A percentile compares a stretch with the other conserved stretches of the same genome.
Conservation (phyloP, 805 yeast species). For the Tetrapisispora pingtungensis region DNA sequence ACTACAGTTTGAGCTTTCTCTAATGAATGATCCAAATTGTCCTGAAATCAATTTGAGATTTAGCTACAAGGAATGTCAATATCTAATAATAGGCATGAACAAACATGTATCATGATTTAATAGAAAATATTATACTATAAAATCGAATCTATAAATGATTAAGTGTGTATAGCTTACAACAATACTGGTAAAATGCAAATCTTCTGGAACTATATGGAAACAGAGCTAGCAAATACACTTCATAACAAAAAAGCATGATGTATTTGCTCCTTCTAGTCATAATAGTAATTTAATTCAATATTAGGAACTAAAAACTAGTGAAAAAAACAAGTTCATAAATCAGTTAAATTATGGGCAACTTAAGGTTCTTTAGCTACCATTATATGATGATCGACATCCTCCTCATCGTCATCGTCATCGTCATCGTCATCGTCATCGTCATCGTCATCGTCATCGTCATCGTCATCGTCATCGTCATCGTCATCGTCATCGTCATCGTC, state of each 20-base stretch:
- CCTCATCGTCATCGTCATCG: not conserved
- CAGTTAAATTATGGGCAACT: no score
- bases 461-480: conserved; percentile 29
- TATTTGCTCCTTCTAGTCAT: no score
- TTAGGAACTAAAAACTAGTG: no score
- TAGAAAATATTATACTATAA: not conserved
- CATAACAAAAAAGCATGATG: no score
- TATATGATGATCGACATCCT: not conserved
- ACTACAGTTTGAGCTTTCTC: no score
- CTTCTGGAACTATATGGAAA: no score
- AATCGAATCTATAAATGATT: not conserved
- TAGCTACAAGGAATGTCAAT: no score
- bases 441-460: conserved; percentile 28
- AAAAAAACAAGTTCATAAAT: no score
- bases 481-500: conserved; percentile 28
- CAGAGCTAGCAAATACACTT: no score
- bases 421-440: conserved; percentile 23
- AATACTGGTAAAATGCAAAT: not conserved
- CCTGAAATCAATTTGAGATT: no score
- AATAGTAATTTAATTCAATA: no score
- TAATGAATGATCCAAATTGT: no score
- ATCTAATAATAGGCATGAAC: not conserved
- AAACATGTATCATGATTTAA: not conserved
- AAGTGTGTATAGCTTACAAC: not conserved
- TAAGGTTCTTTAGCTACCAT: not conserved